Percentiles rank a stretch among this genome's conserved stretches.
phyloP scores from a whole-genome alignment of 768 basidiomycete species.

The Russula sp. region DNA sequence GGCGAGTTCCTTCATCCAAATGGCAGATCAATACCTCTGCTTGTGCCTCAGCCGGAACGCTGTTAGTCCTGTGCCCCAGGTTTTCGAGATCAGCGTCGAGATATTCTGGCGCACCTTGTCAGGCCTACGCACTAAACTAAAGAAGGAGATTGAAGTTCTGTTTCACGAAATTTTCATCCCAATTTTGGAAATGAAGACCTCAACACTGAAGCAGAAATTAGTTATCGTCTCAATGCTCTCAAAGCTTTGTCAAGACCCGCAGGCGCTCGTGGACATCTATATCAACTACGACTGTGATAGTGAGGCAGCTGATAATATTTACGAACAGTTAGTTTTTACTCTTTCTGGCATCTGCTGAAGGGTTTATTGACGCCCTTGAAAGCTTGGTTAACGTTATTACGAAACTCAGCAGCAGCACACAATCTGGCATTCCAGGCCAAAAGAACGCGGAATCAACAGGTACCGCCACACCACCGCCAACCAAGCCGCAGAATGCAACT shows the following conservation, averaged over 20 bases:
- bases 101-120: slow-evolving; percentile 97
- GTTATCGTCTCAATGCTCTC: slow-evolving; percentile 86
- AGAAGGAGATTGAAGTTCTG: slow-evolving; percentile 99
- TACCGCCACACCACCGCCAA: slow-evolving; percentile 55
- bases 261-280: slow-evolving; percentile 96
- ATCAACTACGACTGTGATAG: slow-evolving; percentile 99
- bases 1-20: slow-evolving; percentile 86
- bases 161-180: slow-evolving; percentile 98
- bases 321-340: slow-evolving; percentile 72
- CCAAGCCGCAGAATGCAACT: slow-evolving; percentile 43
- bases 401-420: slow-evolving; percentile 70
- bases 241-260: slow-evolving; percentile 90
- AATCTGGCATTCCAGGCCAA: slow-evolving; percentile 40
- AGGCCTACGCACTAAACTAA: slow-evolving; percentile 92
- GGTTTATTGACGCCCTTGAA: slow-evolving; percentile 13
- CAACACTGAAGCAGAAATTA: slow-evolving; percentile 92
- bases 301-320: slow-evolving; percentile 92
- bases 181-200: slow-evolving; percentile 95
- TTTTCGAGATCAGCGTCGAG: slow-evolving; percentile 97
- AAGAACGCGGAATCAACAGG: slow-evolving; percentile 58
- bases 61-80: slow-evolving; percentile 90
- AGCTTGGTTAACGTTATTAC: slow-evolving; percentile 95
- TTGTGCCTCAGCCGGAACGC: slow-evolving; percentile 91
- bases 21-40: slow-evolving; percentile 94
- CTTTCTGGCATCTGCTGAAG: background rate